Conservation (phyloP, 257 asterid genomes). For the Phtheirospermum japonicum region DNA sequence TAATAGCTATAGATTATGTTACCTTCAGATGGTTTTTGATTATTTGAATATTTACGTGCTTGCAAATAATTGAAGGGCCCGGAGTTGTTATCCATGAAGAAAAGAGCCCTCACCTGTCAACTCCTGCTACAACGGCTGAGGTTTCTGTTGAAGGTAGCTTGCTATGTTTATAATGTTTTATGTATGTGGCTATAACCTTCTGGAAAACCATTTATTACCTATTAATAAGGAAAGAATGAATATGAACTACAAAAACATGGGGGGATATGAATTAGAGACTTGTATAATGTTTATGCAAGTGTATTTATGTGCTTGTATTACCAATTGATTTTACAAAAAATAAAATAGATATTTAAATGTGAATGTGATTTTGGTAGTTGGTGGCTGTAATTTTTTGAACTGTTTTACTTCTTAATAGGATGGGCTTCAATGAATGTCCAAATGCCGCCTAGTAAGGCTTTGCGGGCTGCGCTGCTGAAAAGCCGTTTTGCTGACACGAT, state of each 20-base stretch:
- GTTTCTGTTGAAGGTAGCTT: conserved; percentile 51
- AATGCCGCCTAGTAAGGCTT: conserved; percentile 63
- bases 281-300: no score
- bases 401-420: conserved; percentile 30
- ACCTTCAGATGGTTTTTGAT: conserved; percentile 16
- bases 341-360: no score
- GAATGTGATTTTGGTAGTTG: no score
- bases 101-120: conserved; percentile 31
- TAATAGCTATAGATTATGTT: not conserved
- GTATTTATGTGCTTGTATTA: no score
- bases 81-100: no score
- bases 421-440: conserved; percentile 39
- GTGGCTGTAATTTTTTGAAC: conserved; percentile 7
- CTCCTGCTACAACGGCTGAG: conserved; percentile 32
- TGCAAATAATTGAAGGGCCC: no score
- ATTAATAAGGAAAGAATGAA: no score
- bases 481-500: conserved; percentile 81
- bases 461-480: conserved; percentile 75
- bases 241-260: no score
- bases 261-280: no score
- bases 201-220: no score
- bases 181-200: no score
- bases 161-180: not conserved
- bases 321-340: no score
- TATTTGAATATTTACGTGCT: conserved; percentile 30